Base-by-base conservation (phyloP, 768 basidiomycete species). In the Xerocomellus amylosporus region DNA sequence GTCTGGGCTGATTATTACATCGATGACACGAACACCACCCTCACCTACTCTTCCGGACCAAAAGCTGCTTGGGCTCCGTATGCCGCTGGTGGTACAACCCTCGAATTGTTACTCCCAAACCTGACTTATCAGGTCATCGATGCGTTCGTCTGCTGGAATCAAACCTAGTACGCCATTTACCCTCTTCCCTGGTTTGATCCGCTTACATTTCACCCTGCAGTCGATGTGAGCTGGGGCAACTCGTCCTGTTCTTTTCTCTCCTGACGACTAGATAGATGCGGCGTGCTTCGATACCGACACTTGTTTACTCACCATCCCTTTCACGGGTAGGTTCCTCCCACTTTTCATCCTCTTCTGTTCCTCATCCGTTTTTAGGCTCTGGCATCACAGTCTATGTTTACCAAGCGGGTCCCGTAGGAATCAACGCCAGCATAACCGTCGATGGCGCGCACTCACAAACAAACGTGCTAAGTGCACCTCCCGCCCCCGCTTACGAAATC, bases 401-500 rank as follows among this genome's bases (percentile, higher is more conserved):
- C 33, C 64, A 63, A 31, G 58, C 65, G 14, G 64, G 65, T 28
- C 61, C 61, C 12, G 62, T 63, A 22, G 65, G 65, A 34, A 66
- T 61, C 9, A 61, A 59, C 37, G 63, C 64, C 43, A 61, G 59
- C 44, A 58, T 66, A 42, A 53, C 54, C 13, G 28, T 64, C 30
- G 64, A 66, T 10, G 55, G 43, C 1, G 42, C 34, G 12, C 12
- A 55, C 20, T 28, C 52, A 34, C 36, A 55, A 47, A 61, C 62
- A 8, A 64, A 55, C 13, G 58, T 59, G 5, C 48, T 66, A 10
- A 52, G 34, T 8, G 61, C 64, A 33, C 59, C 61, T 28, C 58
- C 64, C 17, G 58, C 51, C 4, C 64, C 60, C 8, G 44, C 39
- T 13, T 64, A 65, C 22, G 22, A 61, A 44, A 58, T 58, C 7